These are phyloP conservation scores for Sherardia arvensis DNA, from an alignment of 257 asterid genomes.

Conservation along the genomic window DNA sequence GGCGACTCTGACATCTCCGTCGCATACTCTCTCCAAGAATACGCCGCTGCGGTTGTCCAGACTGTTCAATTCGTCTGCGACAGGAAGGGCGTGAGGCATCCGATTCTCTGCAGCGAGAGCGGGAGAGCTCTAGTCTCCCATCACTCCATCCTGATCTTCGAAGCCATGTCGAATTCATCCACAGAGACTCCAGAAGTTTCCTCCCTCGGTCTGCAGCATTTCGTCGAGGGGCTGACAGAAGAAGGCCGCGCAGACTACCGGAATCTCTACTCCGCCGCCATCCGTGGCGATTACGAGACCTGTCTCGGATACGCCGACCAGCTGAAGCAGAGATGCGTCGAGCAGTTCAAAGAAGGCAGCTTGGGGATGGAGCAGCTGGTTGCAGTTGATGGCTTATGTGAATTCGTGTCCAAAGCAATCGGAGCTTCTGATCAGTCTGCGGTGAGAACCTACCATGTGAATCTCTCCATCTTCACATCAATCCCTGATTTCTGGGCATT, in stretches of 20 bases:
- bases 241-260: conserved; percentile 59
- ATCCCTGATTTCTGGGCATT: conserved; percentile 97
- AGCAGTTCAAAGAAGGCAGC: conserved; percentile 81
- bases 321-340: conserved; percentile 75
- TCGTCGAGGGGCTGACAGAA: conserved; percentile 43
- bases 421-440: conserved; percentile 65
- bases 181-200: conserved; percentile 35
- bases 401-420: conserved; percentile 48
- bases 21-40: conserved; percentile 59
- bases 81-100: conserved; percentile 64
- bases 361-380: conserved; percentile 72
- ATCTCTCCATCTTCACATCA: conserved; percentile 80
- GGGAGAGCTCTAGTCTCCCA: conserved; percentile 97
- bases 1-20: conserved; percentile 73
- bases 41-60: conserved; percentile 77
- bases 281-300: conserved; percentile 51
- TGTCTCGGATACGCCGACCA: conserved; percentile 65
- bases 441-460: conserved; percentile 61
- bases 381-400: conserved; percentile 76
- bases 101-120: conserved; percentile 85
- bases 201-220: conserved; percentile 34
- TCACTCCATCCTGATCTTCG: conserved; percentile 73
- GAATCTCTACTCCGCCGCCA: conserved; percentile 54
- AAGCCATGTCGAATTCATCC: conserved; percentile 59
- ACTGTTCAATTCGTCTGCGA: conserved; percentile 55